phyloP scores from a whole-genome alignment of 2,329 filamentous ascomycete species.

The Fusarium sp. region DNA sequence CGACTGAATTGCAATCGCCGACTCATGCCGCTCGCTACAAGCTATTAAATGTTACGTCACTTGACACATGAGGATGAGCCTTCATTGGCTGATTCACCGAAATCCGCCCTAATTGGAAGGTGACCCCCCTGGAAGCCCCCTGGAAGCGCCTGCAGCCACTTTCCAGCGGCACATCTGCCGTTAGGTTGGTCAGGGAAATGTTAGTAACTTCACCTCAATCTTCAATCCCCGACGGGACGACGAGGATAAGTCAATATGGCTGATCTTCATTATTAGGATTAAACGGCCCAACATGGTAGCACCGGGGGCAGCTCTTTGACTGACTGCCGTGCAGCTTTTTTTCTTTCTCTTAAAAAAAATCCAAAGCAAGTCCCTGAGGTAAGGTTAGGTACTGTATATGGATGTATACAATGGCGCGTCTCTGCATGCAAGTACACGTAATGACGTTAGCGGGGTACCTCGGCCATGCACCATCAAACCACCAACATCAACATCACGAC shows the following conservation, averaged over 20 bases:
- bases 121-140: slow-evolving; percentile 8
- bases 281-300: not conserved
- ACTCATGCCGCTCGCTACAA: slow-evolving; percentile 33
- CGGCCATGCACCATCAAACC: not conserved
- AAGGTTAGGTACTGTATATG: not conserved
- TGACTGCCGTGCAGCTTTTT: too few species aligned
- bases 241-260: not conserved
- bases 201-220: slow-evolving; percentile 3
- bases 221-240: slow-evolving; percentile 16
- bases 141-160: slow-evolving; percentile 24
- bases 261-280: not conserved
- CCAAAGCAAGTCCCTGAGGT: too few species aligned
- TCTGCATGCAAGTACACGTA: not conserved
- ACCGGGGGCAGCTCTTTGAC: not conserved
- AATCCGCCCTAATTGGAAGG: slow-evolving; percentile 21
- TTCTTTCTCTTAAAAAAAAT: too few species aligned
- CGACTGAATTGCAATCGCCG: slow-evolving; percentile 31
- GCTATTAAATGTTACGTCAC: slow-evolving; percentile 30
- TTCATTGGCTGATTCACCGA: slow-evolving; percentile 17
- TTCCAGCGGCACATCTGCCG: slow-evolving; percentile 3
- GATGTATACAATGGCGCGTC: not conserved
- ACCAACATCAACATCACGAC: not conserved
- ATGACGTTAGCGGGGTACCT: slow-evolving; percentile 4
- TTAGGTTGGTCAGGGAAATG: not conserved
- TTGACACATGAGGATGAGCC: not conserved